A percentile compares a stretch with the other conserved stretches of the same genome.
Evolutionary conservation across 176 grass and related monocot species (phyloP).

Genomic region (Hsuehochloa calcarea): DNA sequence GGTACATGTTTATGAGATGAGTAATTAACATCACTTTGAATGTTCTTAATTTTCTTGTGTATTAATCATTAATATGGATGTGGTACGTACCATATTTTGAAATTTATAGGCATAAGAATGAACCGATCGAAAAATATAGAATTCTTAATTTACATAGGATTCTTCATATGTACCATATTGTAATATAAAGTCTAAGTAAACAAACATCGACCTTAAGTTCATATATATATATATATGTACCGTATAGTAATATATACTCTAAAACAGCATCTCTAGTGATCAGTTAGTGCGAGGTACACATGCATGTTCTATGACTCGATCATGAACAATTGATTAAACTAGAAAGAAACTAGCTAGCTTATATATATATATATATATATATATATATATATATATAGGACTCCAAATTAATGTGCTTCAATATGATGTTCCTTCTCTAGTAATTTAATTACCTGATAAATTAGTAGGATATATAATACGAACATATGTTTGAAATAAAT

Average conservation of each 20-base stretch:
- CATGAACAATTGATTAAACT: background rate
- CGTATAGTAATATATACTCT: background rate
- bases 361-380: too few species aligned
- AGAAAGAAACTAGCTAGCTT: background rate
- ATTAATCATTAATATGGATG: background rate
- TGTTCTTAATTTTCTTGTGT: background rate
- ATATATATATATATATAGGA: too few species aligned
- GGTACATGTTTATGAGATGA: conserved; percentile 15
- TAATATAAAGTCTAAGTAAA: background rate
- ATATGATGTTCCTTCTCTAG: background rate
- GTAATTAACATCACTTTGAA: background rate
- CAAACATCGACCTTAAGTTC: background rate
- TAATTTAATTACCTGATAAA: background rate
- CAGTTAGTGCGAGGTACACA: background rate
- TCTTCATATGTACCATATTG: background rate
- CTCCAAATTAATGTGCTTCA: background rate
- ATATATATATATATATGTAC: background rate
- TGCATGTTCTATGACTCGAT: background rate
- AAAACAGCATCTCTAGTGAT: background rate
- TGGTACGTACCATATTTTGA: background rate
- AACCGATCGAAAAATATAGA: background rate
- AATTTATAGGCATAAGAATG: background rate
- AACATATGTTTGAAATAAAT: background rate
- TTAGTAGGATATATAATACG: background rate
- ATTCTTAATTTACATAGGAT: background rate